Evolutionary conservation across 345 rosid species (phyloP).

Genomic region (Eucalyptus guilfoylei): DNA sequence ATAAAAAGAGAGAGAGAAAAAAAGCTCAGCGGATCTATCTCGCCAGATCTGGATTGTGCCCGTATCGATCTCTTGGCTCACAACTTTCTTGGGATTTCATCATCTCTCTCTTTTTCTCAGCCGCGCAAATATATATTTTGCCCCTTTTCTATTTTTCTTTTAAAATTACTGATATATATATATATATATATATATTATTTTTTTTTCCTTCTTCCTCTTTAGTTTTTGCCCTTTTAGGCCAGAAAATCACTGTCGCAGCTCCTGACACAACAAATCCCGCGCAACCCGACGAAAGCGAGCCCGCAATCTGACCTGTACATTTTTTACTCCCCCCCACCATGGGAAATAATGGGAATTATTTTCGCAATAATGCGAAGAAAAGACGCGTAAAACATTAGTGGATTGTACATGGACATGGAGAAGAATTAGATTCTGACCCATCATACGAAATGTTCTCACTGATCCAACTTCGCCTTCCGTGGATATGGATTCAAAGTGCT

Average conservation of each 20-base stretch:
- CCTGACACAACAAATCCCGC: neutral
- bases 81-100: neutral
- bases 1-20: too few species aligned
- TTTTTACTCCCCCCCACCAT: neutral
- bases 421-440: neutral
- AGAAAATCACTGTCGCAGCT: neutral
- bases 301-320: neutral
- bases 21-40: neutral
- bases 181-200: neutral
- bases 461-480: neutral
- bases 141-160: neutral
- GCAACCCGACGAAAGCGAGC: neutral
- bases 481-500: neutral
- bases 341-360: neutral
- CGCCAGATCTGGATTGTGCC: neutral
- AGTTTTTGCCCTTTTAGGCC: neutral
- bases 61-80: neutral
- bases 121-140: neutral
- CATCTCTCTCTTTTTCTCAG: neutral
- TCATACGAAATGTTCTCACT: neutral
- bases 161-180: neutral
- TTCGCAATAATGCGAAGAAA: neutral
- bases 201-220: neutral
- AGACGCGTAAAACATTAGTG: neutral
- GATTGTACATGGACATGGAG: neutral